phyloP scores from a whole-genome alignment of 2,329 filamentous ascomycete species.

The Talaromyces sp. region DNA sequence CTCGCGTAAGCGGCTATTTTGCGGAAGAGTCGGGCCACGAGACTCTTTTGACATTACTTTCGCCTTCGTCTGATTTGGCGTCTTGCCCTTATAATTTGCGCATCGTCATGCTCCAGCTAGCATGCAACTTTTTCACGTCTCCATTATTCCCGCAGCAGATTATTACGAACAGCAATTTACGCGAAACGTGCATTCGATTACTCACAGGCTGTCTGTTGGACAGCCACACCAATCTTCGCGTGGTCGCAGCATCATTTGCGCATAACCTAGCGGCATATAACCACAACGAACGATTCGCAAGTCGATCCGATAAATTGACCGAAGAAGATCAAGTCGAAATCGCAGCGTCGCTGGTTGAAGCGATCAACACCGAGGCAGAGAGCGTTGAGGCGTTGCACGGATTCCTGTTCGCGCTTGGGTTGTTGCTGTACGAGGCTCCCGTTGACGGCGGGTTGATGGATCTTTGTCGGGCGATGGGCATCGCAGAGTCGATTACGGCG shows the following conservation, averaged over 20 bases:
- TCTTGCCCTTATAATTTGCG: constrained; percentile 76
- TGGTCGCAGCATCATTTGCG: constrained; percentile 76
- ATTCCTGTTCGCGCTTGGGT: constrained; percentile 71
- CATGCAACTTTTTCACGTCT: constrained; percentile 80
- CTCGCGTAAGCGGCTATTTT: constrained; percentile 76
- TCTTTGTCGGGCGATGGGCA: constrained; percentile 75
- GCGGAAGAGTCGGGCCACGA: constrained; percentile 69
- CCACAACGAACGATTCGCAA: constrained; percentile 62
- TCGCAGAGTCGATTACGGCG: constrained; percentile 59
- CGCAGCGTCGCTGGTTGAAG: constrained; percentile 76
- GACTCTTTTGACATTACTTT: constrained; percentile 60
- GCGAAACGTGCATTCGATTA: constrained; percentile 63
- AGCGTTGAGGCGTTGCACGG: constrained; percentile 71
- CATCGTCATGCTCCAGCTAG: constrained; percentile 77
- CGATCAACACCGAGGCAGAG: constrained; percentile 56
- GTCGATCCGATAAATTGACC: constrained; percentile 58
- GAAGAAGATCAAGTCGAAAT: constrained; percentile 77
- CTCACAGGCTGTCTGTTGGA: constrained; percentile 79
- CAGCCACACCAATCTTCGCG: constrained; percentile 70
- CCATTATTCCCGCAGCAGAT: constrained; percentile 68
- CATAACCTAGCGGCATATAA: constrained; percentile 78
- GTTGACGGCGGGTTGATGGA: constrained; percentile 74
- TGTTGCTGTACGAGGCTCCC: constrained; percentile 69
- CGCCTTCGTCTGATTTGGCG: constrained; percentile 54
- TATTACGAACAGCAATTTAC: constrained; percentile 54